Base-by-base conservation (phyloP, 352 stramenopile genomes). In the Halophytophthora polymorphica region DNA sequence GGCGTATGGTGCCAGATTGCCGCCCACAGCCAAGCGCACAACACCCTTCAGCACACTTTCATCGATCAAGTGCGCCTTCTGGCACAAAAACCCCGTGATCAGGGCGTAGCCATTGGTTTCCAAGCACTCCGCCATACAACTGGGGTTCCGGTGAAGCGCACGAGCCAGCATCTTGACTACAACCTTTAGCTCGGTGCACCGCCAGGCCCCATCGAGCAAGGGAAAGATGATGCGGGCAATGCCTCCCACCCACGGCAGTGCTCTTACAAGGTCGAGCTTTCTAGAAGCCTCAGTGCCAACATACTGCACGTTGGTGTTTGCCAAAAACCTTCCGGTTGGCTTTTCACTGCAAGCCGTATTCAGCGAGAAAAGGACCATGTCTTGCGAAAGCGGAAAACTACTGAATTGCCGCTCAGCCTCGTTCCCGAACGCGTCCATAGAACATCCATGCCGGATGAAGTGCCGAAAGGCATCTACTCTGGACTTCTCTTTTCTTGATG, bases 391-490 rank as follows among this genome's bases (percentile, higher is more conserved):
- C 48, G 77, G 86, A 34, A 86, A 91, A 34, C 54, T 68, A 25
- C 66, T 69, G 6, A 93, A 51, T 3, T 82, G 42, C 11, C 61
- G 35, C 8, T 91, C 64, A n/a, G 88, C 72, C 51, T 93, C 83
- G 29, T 51, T 53, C 5, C 83, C 83, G 46, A 91, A 79, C 8
- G 64, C 44, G 40, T 64, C 79, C 67, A 88, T 73, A 0, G 71
- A 56, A 54, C 83, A 93, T 6, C 87, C 71, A 7, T 71, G 46
- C 39, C 73, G 77, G 17, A 93, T 38, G 54, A 91, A 91, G 7
- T 44, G 50, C 1, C 66, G 62, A 45, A 89, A 93, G 12, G 46
- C 64, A 12, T 61, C 51, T 12, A 64, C 33, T 31, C 71, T 79
- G 23, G 58, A 58, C 3, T 66, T 58, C 19, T 69, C 51, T 31